Evolutionary conservation across 345 rosid species (phyloP).

Genomic region (Viola odorata): DNA sequence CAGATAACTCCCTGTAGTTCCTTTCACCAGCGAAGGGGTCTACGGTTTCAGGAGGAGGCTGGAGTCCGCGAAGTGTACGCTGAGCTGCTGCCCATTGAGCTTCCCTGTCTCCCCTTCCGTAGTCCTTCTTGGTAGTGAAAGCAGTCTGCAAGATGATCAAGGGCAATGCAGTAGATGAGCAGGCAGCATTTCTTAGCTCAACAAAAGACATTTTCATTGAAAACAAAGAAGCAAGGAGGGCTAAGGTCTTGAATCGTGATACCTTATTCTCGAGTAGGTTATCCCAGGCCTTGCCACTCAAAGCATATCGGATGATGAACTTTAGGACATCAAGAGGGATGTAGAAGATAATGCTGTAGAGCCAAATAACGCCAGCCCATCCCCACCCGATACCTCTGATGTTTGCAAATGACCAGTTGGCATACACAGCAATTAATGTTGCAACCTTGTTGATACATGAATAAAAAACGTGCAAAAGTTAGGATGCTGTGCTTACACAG

Average conservation of each 20-base stretch:
- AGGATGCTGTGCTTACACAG: not conserved
- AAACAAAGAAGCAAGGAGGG: too few species aligned
- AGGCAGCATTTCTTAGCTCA: too few species aligned
- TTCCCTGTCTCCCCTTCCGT: conserved; percentile 75
- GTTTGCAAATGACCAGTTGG: conserved; percentile 63
- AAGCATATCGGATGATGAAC: conserved; percentile 59
- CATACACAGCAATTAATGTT: conserved; percentile 74
- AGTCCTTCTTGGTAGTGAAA: conserved; percentile 86
- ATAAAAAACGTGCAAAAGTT: not conserved
- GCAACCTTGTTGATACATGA: conserved; percentile 43
- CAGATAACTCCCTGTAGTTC: conserved; percentile 64
- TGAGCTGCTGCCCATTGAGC: conserved; percentile 92
- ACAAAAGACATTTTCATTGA: not conserved
- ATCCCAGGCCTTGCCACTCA: conserved; percentile 83
- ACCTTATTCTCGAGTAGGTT: conserved; percentile 78
- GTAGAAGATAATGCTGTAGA: conserved; percentile 68
- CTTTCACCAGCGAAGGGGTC: conserved; percentile 52
- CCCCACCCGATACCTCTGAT: conserved; percentile 81
- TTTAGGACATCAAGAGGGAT: conserved; percentile 73
- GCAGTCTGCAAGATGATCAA: conserved; percentile 49
- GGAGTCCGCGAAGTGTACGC: conserved; percentile 77
- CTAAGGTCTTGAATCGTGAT: not conserved
- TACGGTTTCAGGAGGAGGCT: conserved; percentile 35
- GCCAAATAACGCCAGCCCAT: conserved; percentile 93
- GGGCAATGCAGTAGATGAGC: not conserved